These are phyloP conservation scores for Diaporthe eres DNA, from an alignment of 2,329 filamentous ascomycete species.

Conservation along the genomic window DNA sequence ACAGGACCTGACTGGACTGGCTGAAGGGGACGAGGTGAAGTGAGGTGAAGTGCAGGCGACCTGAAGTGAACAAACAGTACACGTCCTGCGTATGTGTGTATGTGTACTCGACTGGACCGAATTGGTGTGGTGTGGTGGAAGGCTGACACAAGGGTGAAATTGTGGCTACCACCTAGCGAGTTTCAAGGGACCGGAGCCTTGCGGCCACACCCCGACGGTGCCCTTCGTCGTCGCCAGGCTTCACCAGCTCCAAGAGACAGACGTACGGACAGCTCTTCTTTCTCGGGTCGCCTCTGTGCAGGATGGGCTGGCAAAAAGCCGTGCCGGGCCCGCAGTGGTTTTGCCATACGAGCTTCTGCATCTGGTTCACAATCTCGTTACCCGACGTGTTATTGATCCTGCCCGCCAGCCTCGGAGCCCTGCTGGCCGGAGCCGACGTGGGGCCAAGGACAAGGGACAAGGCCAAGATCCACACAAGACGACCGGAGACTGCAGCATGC, in stretches of 20 bases:
- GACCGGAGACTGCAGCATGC: conserved; percentile 17
- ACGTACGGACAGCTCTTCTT: conserved; percentile 11
- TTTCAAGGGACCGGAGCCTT: conserved; percentile 62
- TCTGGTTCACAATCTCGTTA: neutral
- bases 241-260: neutral
- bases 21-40: neutral
- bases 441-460: conserved; percentile 3
- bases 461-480: neutral
- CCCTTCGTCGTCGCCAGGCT: neutral
- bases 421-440: conserved; percentile 24
- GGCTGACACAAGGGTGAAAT: conserved; percentile 65
- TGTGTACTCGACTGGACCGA: conserved; percentile 10
- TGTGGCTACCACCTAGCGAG: conserved; percentile 63
- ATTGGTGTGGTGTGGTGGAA: conserved; percentile 45
- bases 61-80: neutral
- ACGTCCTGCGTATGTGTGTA: neutral
- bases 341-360: conserved; percentile 6
- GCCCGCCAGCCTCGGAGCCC: neutral
- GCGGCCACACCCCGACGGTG: conserved; percentile 46
- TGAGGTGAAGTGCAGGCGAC: neutral
- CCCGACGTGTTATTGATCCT: neutral
- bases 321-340: conserved; percentile 11
- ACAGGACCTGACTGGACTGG: neutral
- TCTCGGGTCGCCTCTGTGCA: conserved; percentile 32
- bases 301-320: neutral